Conservation (phyloP, 306 rosid species). For the Comarum palustre region DNA sequence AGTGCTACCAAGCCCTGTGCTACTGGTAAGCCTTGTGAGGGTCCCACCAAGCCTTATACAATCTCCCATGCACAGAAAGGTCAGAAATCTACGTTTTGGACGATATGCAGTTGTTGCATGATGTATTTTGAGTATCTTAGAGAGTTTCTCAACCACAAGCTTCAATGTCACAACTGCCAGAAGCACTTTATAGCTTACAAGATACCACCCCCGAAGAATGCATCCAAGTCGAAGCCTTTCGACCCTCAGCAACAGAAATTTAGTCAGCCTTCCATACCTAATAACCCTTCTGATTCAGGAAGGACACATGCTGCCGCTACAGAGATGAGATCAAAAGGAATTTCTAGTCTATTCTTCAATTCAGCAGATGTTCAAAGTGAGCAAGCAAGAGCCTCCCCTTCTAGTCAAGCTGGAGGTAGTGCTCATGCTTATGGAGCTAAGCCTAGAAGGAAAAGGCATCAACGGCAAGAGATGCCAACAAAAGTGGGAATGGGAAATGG, state of each 20-base stretch:
- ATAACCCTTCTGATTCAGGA: slow-evolving; percentile 31
- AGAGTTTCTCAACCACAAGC: slow-evolving; percentile 31
- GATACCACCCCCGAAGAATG: slow-evolving; percentile 34
- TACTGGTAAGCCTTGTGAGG: too few relatives aligned
- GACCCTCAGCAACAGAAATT: slow-evolving; percentile 32
- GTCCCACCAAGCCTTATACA: slow-evolving; percentile 28
- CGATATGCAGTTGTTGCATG: slow-evolving; percentile 50
- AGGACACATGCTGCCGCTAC: slow-evolving; percentile 4
- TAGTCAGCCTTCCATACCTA: slow-evolving; percentile 28
- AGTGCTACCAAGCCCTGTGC: neutral
- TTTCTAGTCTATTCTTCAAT: slow-evolving; percentile 18
- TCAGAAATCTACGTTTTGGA: slow-evolving; percentile 67
- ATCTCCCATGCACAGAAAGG: slow-evolving; percentile 19
- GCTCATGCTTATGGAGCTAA: slow-evolving; percentile 34
- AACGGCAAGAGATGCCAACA: slow-evolving; percentile 23
- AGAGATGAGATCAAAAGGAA: neutral
- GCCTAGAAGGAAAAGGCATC: slow-evolving; percentile 38
- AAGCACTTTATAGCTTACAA: slow-evolving; percentile 52
- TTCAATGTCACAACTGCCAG: slow-evolving; percentile 48
- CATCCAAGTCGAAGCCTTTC: slow-evolving; percentile 31
- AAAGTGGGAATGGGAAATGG: slow-evolving; percentile 28
- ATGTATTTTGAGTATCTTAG: slow-evolving; percentile 53
- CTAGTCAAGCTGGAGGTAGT: slow-evolving; percentile 38
- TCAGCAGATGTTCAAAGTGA: slow-evolving; percentile 26
- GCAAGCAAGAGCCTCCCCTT: slow-evolving; percentile 30